Conservation (phyloP, 805 yeast species). For the Yarrowia sp. region DNA sequence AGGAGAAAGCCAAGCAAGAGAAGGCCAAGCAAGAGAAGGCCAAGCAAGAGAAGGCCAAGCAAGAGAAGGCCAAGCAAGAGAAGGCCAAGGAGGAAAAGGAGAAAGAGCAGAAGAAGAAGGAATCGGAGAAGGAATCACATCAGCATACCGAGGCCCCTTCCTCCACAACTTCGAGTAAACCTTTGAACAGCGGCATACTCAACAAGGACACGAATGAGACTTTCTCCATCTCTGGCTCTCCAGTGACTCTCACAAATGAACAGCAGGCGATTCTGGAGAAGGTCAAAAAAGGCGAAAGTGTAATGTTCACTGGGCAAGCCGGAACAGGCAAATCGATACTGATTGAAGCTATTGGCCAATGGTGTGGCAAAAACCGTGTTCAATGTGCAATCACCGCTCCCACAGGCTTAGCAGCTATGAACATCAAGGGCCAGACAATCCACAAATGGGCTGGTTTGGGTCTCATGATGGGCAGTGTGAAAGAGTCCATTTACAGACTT, state of each 20-base stretch:
- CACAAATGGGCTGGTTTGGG: constrained; percentile 88
- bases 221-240: too few species aligned
- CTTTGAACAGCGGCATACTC: too few species aligned
- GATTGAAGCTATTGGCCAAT: background rate
- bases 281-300: background rate
- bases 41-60: background rate
- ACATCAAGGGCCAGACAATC: constrained; percentile 86
- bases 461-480: constrained; percentile 58
- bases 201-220: too few species aligned
- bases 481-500: background rate
- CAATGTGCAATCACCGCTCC: constrained; percentile 89
- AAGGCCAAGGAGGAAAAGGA: too few species aligned
- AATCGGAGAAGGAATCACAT: too few species aligned
- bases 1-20: too few species aligned
- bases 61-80: background rate
- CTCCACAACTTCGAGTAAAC: too few species aligned
- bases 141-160: too few species aligned
- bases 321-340: constrained; percentile 32
- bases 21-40: too few species aligned
- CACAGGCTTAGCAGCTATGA: constrained; percentile 92
- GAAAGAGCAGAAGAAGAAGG: too few species aligned
- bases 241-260: constrained; percentile 4
- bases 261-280: constrained; percentile 21
- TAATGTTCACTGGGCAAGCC: constrained; percentile 24
- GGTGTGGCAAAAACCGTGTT: background rate